A percentile compares a stretch with the other conserved stretches of the same genome.
phyloP scores from a whole-genome alignment of 140 eudicot species.

The Anethum foeniculum region DNA sequence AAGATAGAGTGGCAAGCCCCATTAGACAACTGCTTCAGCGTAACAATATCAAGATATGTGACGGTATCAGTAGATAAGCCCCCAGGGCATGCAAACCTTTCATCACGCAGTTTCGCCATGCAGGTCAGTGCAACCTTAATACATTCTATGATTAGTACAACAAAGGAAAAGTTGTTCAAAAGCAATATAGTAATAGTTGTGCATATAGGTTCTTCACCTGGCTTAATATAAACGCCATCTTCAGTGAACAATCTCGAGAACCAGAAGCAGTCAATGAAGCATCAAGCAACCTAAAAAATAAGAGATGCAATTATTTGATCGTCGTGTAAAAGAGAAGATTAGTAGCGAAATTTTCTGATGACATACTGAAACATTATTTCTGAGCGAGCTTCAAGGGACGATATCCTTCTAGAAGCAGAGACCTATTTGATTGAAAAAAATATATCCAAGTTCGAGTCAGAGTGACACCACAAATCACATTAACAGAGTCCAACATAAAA shows the following conservation, averaged over 20 bases:
- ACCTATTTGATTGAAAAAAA: conserved; percentile 35
- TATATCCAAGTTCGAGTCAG: not conserved
- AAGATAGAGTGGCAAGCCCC: conserved; percentile 79
- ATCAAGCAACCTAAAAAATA: conserved; percentile 63
- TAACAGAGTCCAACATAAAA: not conserved
- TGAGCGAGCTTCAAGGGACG: conserved; percentile 66
- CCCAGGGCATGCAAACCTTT: conserved; percentile 64
- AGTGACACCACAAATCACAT: not conserved
- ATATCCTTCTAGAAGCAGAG: conserved; percentile 69
- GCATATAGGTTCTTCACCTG: conserved; percentile 36
- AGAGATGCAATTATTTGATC: not conserved
- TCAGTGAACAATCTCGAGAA: conserved; percentile 87
- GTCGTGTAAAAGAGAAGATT: not conserved
- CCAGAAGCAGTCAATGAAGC: conserved; percentile 83
- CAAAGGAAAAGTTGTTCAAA: not conserved
- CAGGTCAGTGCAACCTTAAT: conserved; percentile 81
- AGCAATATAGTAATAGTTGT: not conserved
- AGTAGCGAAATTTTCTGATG: not conserved
- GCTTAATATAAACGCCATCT: conserved; percentile 83
- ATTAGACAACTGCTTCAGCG: conserved; percentile 70
- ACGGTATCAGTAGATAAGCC: conserved; percentile 60
- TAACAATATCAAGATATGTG: conserved; percentile 71
- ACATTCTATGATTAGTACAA: conserved; percentile 3
- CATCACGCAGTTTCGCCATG: conserved; percentile 96
- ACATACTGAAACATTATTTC: conserved; percentile 78